Conservation (phyloP, 2,329 filamentous ascomycete genomes). For the Colletotrichum gigasporum region DNA sequence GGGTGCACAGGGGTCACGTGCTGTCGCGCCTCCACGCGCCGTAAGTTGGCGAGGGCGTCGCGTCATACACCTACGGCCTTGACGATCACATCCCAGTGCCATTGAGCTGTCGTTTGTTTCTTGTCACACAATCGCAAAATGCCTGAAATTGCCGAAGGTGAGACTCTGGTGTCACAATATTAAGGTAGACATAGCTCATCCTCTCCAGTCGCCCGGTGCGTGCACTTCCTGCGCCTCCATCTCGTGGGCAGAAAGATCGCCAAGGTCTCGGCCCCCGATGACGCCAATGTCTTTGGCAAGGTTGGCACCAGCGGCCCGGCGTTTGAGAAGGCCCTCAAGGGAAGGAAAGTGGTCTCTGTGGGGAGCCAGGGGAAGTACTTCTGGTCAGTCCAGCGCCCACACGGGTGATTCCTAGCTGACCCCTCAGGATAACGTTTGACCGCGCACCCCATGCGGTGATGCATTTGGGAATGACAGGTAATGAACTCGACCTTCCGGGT, state of each 20-base stretch:
- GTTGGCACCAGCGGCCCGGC: slow-evolving; percentile 81
- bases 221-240: slow-evolving; percentile 84
- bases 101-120: background rate
- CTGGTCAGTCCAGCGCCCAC: slow-evolving; percentile 61
- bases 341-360: slow-evolving; percentile 75
- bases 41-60: background rate
- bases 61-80: background rate
- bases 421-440: slow-evolving; percentile 63
- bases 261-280: slow-evolving; percentile 77
- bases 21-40: slow-evolving; percentile 30
- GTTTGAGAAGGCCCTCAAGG: slow-evolving; percentile 77
- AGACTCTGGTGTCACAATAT: background rate
- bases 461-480: slow-evolving; percentile 81
- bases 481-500: background rate
- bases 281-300: slow-evolving; percentile 90
- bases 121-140: slow-evolving; percentile 46
- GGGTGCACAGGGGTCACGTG: too few relatives aligned
- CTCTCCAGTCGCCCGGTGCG: slow-evolving; percentile 79
- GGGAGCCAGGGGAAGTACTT: slow-evolving; percentile 98
- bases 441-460: slow-evolving; percentile 87
- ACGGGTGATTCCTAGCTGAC: background rate
- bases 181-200: background rate
- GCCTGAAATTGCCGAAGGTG: slow-evolving; percentile 72
- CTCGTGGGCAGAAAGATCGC: slow-evolving; percentile 85
- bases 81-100: background rate